A percentile compares a stretch with the other conserved stretches of the same genome.
Conservation (phyloP, 2,329 filamentous ascomycete species). For the Monascus ruber region DNA sequence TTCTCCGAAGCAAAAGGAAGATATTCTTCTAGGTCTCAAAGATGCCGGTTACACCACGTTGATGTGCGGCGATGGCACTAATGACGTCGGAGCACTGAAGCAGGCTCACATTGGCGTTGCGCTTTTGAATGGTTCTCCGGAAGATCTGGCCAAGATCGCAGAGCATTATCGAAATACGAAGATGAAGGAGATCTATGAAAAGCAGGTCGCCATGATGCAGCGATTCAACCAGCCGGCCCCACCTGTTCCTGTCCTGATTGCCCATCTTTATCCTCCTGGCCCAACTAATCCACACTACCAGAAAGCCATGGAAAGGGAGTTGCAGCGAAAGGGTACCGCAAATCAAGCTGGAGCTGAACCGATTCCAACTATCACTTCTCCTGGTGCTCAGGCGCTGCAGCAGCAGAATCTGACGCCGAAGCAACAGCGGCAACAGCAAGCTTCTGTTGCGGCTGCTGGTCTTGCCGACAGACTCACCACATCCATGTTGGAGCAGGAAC, state of each 20-base stretch:
- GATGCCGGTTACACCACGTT: conserved; percentile 95
- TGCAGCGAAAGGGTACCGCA: conserved; percentile 62
- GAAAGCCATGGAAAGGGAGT: conserved; percentile 81
- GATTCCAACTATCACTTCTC: conserved; percentile 55
- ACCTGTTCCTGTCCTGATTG: conserved; percentile 85
- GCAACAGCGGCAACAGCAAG: conserved; percentile 43
- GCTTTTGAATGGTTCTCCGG: conserved; percentile 83
- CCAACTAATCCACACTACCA: conserved; percentile 87
- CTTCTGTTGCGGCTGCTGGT: conserved; percentile 59
- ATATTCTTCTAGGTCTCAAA: conserved; percentile 92
- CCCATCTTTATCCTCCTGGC: conserved; percentile 86
- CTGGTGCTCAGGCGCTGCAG: conserved; percentile 48
- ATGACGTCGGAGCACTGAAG: conserved; percentile 94
- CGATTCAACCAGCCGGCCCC: conserved; percentile 88
- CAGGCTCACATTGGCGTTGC: conserved; percentile 96
- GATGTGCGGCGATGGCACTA: conserved; percentile 97
- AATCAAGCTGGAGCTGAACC: conserved; percentile 38
- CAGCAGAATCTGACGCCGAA: conserved; percentile 43
- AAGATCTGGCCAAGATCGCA: conserved; percentile 81
- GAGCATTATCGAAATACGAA: conserved; percentile 90
- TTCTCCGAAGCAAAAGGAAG: conserved; percentile 97
- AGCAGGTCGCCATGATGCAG: conserved; percentile 82
- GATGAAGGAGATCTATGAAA: conserved; percentile 98
- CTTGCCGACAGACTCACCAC: conserved; percentile 79
- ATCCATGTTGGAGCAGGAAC: conserved; percentile 79